Percentiles rank a stretch among this genome's conserved stretches.
These are phyloP conservation scores for Galerina marginata DNA, from an alignment of 768 basidiomycete genomes.

Conservation along the genomic window DNA sequence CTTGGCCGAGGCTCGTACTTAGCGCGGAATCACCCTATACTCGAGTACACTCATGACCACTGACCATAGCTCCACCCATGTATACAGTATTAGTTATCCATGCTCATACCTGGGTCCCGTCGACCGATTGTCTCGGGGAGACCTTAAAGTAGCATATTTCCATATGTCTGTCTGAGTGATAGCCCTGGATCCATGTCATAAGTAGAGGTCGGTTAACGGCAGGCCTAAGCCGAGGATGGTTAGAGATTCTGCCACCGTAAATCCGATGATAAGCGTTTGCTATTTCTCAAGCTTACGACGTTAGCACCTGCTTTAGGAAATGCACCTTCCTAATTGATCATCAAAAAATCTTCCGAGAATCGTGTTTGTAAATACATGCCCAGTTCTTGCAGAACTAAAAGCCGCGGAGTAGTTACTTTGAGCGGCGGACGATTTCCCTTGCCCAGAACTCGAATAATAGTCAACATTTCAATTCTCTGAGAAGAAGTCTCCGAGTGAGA, in stretches of 20 bases:
- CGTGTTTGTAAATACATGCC: background rate
- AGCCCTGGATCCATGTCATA: background rate
- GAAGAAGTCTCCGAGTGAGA: too few species aligned
- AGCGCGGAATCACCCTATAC: too few species aligned
- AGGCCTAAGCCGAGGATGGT: slow-evolving; percentile 1
- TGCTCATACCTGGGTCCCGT: slow-evolving; percentile 13
- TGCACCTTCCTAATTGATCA: slow-evolving; percentile 17
- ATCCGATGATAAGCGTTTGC: slow-evolving; percentile 3
- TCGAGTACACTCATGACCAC: too few species aligned
- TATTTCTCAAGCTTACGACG: background rate
- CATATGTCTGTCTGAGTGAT: background rate
- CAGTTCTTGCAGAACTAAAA: too few species aligned
- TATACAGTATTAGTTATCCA: background rate
- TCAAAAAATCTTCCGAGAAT: background rate
- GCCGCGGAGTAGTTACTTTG: too few species aligned
- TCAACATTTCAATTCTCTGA: too few species aligned
- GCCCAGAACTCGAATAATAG: too few species aligned
- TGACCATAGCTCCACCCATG: too few species aligned
- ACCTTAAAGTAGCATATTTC: slow-evolving; percentile 2
- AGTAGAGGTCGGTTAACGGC: slow-evolving; percentile 2
- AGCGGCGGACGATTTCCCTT: too few species aligned
- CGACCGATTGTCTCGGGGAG: slow-evolving; percentile 11
- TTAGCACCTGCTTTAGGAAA: slow-evolving; percentile 14
- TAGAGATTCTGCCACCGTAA: slow-evolving; percentile 16
- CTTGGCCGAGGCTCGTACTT: too few species aligned